Evolutionary conservation across 352 stramenopile species (phyloP).

Genomic region (Peronosclerospora sorghi): DNA sequence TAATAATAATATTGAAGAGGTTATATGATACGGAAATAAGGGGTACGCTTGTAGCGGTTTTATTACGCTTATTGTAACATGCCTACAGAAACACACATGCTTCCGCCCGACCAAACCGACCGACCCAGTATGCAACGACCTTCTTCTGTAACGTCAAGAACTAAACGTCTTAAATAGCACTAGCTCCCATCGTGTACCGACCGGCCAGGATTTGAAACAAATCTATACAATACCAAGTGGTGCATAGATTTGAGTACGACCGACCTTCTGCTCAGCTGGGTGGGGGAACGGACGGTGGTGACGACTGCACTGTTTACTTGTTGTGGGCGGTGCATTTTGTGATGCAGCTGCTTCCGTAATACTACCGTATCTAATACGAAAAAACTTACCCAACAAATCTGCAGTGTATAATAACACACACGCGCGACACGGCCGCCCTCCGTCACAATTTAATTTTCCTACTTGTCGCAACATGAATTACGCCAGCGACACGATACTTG

Average conservation of each 20-base stretch:
- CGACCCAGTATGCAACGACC: slow-evolving; percentile 10
- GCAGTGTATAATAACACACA: slow-evolving; percentile 1
- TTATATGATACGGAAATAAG: too few species aligned
- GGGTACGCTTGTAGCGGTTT: too few species aligned
- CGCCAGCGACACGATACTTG: slow-evolving; percentile 9
- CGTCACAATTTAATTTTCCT: slow-evolving; percentile 8
- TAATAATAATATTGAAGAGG: too few species aligned
- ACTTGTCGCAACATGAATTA: slow-evolving; percentile 9
- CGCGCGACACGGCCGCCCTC: slow-evolving; percentile 8
- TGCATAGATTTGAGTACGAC: neutral
- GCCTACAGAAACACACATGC: neutral
- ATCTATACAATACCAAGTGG: slow-evolving; percentile 1
- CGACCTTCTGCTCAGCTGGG: neutral
- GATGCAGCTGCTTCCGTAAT: neutral
- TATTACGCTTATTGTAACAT: too few species aligned
- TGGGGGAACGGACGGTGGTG: too few species aligned
- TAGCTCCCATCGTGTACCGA: slow-evolving; percentile 2
- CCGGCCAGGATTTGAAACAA: neutral
- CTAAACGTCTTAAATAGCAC: neutral
- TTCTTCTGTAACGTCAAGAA: slow-evolving; percentile 12
- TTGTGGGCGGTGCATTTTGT: neutral
- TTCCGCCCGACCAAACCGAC: slow-evolving; percentile 11
- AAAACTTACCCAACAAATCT: neutral
- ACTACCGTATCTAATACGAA: neutral
- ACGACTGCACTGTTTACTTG: too few species aligned